These are phyloP conservation scores for Nakazawaea siamensis DNA, from an alignment of 805 yeast genomes.

Conservation along the genomic window DNA sequence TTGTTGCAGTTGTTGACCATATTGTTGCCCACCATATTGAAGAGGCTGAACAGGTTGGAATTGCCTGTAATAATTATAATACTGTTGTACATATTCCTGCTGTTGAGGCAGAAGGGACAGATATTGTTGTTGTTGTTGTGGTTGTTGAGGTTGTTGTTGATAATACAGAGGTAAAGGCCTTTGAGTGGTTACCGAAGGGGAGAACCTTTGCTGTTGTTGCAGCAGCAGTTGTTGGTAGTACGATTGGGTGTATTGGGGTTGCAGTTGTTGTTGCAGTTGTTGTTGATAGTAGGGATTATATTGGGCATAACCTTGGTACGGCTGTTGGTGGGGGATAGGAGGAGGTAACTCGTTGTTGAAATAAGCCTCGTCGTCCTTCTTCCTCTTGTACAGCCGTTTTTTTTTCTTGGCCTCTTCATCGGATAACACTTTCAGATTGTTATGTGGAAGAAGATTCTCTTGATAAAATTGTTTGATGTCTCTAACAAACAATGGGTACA, in stretches of 20 bases:
- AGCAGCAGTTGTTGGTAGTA: not conserved
- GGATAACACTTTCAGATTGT: no score
- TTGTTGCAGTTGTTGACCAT: no score
- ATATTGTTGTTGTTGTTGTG: constrained; percentile 6
- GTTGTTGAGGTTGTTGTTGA: not conserved
- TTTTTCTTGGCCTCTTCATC: no score
- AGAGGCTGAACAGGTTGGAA: constrained; percentile 10
- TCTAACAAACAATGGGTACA: constrained; percentile 64
- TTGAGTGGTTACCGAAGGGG: no score
- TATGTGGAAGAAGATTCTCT: constrained; percentile 5
- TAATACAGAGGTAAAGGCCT: no score
- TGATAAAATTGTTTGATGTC: constrained; percentile 43
- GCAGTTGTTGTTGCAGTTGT: not conserved
- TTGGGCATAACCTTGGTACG: not conserved
- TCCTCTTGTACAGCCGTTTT: no score
- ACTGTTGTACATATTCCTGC: constrained; percentile 11
- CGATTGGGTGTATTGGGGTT: not conserved
- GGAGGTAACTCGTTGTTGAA: no score
- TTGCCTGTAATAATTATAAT: constrained; percentile 10
- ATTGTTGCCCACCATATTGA: no score
- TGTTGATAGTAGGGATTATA: not conserved
- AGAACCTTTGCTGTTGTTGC: not conserved
- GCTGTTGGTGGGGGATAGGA: not conserved
- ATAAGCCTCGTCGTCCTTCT: constrained; percentile 3
- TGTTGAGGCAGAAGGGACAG: constrained; percentile 9